Evolutionary conservation across 2,329 filamentous ascomycete genomes (phyloP).

Genomic region (Paraphoma sp.): DNA sequence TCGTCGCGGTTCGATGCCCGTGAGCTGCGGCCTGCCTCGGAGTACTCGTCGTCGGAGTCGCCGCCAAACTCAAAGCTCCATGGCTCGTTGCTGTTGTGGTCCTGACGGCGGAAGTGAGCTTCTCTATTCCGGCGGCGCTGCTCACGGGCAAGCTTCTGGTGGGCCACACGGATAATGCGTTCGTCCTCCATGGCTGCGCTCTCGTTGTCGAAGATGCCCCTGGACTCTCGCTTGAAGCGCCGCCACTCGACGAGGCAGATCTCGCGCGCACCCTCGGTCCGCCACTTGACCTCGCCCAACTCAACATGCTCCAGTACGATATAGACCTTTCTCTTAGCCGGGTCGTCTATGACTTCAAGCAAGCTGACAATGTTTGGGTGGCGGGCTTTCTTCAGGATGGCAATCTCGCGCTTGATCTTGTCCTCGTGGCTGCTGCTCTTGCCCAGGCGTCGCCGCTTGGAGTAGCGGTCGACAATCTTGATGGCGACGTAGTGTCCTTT

Average conservation of each 20-base stretch:
- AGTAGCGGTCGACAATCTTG: constrained; percentile 97
- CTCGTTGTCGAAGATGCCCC: constrained; percentile 53
- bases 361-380: constrained; percentile 97
- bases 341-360: constrained; percentile 96
- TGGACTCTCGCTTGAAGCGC: constrained; percentile 76
- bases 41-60: constrained; percentile 61
- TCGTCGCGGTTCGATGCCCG: constrained; percentile 28
- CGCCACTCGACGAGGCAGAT: constrained; percentile 84
- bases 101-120: constrained; percentile 37
- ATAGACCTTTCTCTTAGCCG: constrained; percentile 95
- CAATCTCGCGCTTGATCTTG: constrained; percentile 94
- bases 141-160: constrained; percentile 52
- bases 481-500: constrained; percentile 86
- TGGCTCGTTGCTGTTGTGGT: constrained; percentile 61
- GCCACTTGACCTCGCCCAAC: constrained; percentile 92
- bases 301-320: constrained; percentile 96
- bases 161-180: constrained; percentile 46
- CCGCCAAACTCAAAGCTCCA: constrained; percentile 88
- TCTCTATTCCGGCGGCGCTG: constrained; percentile 49
- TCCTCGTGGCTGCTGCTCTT: constrained; percentile 73
- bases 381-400: constrained; percentile 96
- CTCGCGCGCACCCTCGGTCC: constrained; percentile 83
- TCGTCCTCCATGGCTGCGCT: constrained; percentile 53
- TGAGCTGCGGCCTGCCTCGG: constrained; percentile 34
- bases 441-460: constrained; percentile 90